phyloP scores from a whole-genome alignment of 2,329 filamentous ascomycete species.

The Xylaria sp. region DNA sequence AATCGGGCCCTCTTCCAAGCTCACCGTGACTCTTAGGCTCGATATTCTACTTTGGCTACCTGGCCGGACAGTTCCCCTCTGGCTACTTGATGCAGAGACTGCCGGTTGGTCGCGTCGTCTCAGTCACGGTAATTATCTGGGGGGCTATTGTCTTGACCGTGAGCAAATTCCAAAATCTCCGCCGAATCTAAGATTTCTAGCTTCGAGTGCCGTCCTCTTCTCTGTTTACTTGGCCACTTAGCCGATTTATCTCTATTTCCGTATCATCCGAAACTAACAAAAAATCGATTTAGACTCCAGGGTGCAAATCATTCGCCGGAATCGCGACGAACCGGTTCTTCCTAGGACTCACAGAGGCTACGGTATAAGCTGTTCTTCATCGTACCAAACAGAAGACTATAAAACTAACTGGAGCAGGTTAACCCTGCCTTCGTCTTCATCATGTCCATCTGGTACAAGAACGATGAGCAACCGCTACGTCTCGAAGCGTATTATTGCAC shows the following conservation, averaged over 20 bases:
- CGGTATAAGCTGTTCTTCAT: conserved; percentile 42
- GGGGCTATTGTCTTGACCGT: conserved; percentile 58
- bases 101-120: conserved; percentile 61
- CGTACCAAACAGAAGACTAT: background rate
- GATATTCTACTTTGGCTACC: conserved; percentile 63
- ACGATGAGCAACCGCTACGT: conserved; percentile 61
- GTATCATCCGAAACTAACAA: conserved; percentile 16
- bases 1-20: background rate
- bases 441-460: conserved; percentile 54
- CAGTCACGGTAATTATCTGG: conserved; percentile 58
- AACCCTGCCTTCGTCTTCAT: conserved; percentile 61
- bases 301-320: conserved; percentile 64
- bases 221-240: background rate
- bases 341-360: conserved; percentile 67
- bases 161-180: conserved; percentile 11
- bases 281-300: conserved; percentile 52
- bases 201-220: background rate
- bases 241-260: background rate
- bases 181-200: background rate
- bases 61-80: conserved; percentile 58
- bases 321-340: conserved; percentile 67
- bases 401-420: conserved; percentile 41
- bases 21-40: conserved; percentile 49
- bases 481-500: conserved; percentile 67
- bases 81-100: conserved; percentile 60